phyloP scores from a whole-genome alignment of 2,329 filamentous ascomycete genomes.

The Alternaria arbusti region DNA sequence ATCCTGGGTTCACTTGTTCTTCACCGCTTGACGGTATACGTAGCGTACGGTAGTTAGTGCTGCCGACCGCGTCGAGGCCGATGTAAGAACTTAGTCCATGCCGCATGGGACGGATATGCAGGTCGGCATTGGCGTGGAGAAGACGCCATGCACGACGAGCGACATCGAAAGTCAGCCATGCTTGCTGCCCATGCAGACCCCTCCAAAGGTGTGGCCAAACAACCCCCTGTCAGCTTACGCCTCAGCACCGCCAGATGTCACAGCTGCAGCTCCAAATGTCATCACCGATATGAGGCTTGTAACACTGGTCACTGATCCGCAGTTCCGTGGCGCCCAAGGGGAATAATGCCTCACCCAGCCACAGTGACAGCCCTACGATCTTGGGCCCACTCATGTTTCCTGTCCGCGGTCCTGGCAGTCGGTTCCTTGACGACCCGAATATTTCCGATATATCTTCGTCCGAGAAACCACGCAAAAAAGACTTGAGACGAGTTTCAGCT shows the following conservation, averaged over 20 bases:
- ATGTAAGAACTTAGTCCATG: not conserved
- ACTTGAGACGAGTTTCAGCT: not conserved
- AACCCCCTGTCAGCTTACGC: conserved; percentile 12
- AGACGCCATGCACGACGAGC: not conserved
- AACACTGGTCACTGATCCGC: not conserved
- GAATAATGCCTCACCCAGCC: not conserved
- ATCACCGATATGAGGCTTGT: not conserved
- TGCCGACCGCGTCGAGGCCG: not conserved
- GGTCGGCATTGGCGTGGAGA: not conserved
- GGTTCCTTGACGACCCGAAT: not conserved
- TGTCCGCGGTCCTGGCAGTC: not conserved
- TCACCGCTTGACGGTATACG: not conserved
- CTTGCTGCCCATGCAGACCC: not conserved
- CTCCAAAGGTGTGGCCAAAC: not conserved
- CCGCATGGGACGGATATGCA: not conserved
- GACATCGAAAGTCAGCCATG: not conserved
- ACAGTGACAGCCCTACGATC: not conserved
- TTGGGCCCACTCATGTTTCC: not conserved
- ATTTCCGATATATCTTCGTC: too few relatives aligned
- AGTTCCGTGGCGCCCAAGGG: not conserved
- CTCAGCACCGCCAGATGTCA: conserved; percentile 3
- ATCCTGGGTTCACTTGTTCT: not conserved
- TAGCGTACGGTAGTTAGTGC: not conserved
- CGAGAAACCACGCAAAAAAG: too few relatives aligned
- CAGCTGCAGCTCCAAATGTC: conserved; percentile 1